Conservation (phyloP, 148 eudicot species). For the Cornus controversa region DNA sequence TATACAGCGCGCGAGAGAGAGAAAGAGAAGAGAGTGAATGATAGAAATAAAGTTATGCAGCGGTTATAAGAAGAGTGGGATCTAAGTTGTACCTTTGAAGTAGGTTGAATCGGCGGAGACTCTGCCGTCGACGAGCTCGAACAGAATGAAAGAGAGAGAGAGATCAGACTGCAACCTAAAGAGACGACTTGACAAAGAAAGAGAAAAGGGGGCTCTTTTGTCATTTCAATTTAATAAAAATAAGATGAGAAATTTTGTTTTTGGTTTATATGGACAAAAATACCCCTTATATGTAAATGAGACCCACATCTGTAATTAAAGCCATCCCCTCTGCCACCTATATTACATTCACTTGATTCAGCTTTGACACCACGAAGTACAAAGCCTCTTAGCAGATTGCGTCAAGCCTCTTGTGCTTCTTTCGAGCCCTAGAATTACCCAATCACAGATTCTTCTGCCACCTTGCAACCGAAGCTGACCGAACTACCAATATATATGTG, state of each 20-base stretch:
- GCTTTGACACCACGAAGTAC: constrained; percentile 31
- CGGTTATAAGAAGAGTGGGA: neutral
- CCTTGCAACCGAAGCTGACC: constrained; percentile 34
- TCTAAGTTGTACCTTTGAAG: neutral
- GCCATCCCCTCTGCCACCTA: too few species aligned
- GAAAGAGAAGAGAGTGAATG: neutral
- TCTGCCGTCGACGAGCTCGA: neutral
- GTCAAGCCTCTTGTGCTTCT: constrained; percentile 83
- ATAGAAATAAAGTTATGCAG: too few species aligned
- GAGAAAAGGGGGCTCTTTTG: too few species aligned
- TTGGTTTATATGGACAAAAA: too few species aligned
- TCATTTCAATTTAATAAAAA: too few species aligned
- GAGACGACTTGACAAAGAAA: too few species aligned
- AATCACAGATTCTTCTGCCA: constrained; percentile 40
- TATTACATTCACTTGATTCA: constrained; percentile 35
- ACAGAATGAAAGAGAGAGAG: neutral
- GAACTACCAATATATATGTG: constrained; percentile 10
- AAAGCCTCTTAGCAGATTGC: constrained; percentile 68
- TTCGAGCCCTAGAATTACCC: constrained; percentile 46
- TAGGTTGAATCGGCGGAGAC: neutral
- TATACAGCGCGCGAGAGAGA: too few species aligned
- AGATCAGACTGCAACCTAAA: neutral
- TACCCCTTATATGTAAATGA: too few species aligned
- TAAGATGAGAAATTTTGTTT: too few species aligned
- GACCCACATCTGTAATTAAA: too few species aligned